A percentile compares a stretch with the other conserved stretches of the same genome.
phyloP scores from a whole-genome alignment of 2,329 filamentous ascomycete genomes.

The Penicillium capsulatum region DNA sequence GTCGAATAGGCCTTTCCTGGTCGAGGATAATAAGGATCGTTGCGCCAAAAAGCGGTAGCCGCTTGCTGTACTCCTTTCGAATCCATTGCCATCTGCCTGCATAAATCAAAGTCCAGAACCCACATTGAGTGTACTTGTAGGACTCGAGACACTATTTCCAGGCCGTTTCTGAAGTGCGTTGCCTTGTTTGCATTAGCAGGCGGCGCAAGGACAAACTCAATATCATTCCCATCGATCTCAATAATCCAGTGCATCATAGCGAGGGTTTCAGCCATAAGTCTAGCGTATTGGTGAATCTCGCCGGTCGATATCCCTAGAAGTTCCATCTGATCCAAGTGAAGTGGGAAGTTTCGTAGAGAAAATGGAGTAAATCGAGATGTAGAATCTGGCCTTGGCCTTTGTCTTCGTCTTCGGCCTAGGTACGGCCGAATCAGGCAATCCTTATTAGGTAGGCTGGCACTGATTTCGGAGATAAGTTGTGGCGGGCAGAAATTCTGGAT shows the following conservation, averaged over 20 bases:
- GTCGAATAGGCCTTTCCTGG: slow-evolving; percentile 24
- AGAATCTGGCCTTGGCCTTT: slow-evolving; percentile 1
- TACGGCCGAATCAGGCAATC: too few species aligned
- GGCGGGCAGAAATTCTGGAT: too few species aligned
- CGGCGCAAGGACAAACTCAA: slow-evolving; percentile 52
- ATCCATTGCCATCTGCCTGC: slow-evolving; percentile 38
- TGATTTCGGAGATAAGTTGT: too few species aligned
- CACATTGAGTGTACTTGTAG: too few species aligned
- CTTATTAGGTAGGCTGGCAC: too few species aligned
- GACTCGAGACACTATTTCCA: too few species aligned
- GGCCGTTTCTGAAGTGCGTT: too few species aligned
- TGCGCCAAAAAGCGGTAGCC: slow-evolving; percentile 45
- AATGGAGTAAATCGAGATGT: slow-evolving; percentile 27
- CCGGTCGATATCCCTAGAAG: slow-evolving; percentile 34
- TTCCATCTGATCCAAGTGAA: slow-evolving; percentile 51
- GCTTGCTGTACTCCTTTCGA: slow-evolving; percentile 41
- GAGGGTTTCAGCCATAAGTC: slow-evolving; percentile 48
- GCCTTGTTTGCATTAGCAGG: too few species aligned
- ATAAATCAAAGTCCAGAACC: slow-evolving; percentile 50
- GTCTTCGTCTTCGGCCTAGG: slow-evolving; percentile 39
- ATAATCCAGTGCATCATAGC: slow-evolving; percentile 51
- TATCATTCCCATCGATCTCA: slow-evolving; percentile 49
- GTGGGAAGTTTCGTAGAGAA: slow-evolving; percentile 48
- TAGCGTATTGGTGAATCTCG: slow-evolving; percentile 34
- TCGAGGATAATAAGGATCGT: slow-evolving; percentile 52